These are phyloP conservation scores for Zymoseptoria pseudotritici DNA, from an alignment of 2,329 filamentous ascomycete genomes.

Conservation along the genomic window DNA sequence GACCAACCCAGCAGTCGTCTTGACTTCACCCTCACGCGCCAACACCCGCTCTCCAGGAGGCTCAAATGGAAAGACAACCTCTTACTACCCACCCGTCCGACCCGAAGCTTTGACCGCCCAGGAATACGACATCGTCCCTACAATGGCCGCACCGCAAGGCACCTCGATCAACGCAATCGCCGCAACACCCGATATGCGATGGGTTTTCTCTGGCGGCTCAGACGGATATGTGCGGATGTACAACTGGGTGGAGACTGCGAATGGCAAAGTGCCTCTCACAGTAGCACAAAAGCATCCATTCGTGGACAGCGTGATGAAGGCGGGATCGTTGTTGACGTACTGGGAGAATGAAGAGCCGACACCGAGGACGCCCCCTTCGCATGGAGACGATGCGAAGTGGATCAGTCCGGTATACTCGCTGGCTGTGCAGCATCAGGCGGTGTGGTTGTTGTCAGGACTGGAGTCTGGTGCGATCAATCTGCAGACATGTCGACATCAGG, in stretches of 20 bases:
- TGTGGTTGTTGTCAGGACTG: conserved; percentile 86
- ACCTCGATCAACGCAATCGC: conserved; percentile 92
- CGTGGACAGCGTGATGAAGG: conserved; percentile 94
- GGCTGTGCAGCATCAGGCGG: conserved; percentile 77
- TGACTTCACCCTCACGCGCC: conserved; percentile 42
- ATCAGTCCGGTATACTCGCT: conserved; percentile 88
- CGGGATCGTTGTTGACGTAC: conserved; percentile 87
- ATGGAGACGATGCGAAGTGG: conserved; percentile 44
- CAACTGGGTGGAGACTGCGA: conserved; percentile 90
- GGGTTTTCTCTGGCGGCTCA: conserved; percentile 87
- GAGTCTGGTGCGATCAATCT: conserved; percentile 90
- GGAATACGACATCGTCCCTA: conserved; percentile 91
- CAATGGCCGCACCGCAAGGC: conserved; percentile 90
- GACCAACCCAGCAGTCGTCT: conserved; percentile 40
- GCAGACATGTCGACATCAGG: conserved; percentile 87
- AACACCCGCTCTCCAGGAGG: conserved; percentile 24
- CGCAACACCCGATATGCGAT: conserved; percentile 87
- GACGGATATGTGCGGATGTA: conserved; percentile 97
- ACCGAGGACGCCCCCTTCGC: conserved; percentile 25
- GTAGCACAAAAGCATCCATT: conserved; percentile 95
- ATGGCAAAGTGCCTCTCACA: conserved; percentile 85
- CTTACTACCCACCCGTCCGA: conserved; percentile 44
- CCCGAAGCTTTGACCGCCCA: conserved; percentile 70
- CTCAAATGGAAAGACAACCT: conserved; percentile 14
- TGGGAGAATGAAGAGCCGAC: conserved; percentile 91